Conservation (phyloP, 345 rosid genomes). For the Bruguiera sexangula region DNA sequence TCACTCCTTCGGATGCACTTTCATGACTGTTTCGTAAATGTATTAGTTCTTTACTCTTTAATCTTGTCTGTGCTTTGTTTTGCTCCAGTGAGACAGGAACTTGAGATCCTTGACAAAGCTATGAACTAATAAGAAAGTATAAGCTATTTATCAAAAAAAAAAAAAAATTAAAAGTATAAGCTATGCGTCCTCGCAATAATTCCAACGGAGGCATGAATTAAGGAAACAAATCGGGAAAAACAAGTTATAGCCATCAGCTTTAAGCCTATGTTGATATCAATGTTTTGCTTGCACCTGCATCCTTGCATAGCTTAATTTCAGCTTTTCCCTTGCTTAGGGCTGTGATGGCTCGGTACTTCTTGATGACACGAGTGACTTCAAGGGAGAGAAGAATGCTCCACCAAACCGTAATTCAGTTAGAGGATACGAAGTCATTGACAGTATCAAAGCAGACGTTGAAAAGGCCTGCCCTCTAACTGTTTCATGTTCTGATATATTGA, state of each 20-base stretch:
- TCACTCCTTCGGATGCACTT: conserved; percentile 86
- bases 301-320: neutral
- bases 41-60: conserved; percentile 18
- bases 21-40: conserved; percentile 85
- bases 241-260: no score
- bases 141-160: no score
- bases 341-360: conserved; percentile 83
- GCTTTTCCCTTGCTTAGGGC: conserved; percentile 30
- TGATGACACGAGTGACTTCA: conserved; percentile 53
- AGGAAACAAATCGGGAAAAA: no score
- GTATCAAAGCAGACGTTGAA: conserved; percentile 64
- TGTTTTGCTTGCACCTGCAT: no score
- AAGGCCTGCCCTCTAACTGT: conserved; percentile 59
- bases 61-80: neutral
- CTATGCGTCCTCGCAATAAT: no score
- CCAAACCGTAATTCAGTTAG: conserved; percentile 70
- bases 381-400: conserved; percentile 64
- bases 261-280: no score
- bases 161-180: no score
- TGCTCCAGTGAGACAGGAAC: no score
- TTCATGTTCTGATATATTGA: conserved; percentile 72
- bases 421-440: conserved; percentile 74
- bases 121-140: no score
- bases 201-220: no score
- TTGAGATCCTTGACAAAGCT: no score